Evolutionary conservation across 31 red algal genomes (phyloP).

Genomic region (Porphyra umbilicalis): DNA sequence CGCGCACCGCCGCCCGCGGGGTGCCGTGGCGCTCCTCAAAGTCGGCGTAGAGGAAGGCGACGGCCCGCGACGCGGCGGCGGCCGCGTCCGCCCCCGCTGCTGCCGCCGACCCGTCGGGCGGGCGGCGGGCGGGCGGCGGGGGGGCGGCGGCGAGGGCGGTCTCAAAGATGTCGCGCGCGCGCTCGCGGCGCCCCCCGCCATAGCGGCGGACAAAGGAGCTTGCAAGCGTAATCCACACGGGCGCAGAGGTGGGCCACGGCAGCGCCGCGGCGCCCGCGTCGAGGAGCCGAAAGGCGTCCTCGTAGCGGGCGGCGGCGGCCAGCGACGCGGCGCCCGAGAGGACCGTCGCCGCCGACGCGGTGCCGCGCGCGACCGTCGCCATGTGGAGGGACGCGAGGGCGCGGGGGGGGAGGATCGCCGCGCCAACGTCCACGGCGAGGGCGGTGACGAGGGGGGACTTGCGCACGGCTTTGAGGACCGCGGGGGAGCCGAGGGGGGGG

Average conservation of each 20-base stretch:
- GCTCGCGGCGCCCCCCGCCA: slow-evolving; percentile 43
- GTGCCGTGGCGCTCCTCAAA: slow-evolving; percentile 62
- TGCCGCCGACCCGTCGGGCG: neutral
- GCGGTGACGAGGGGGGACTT: neutral
- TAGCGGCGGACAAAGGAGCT: slow-evolving; percentile 47
- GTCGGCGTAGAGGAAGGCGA: slow-evolving; percentile 73
- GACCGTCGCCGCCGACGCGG: slow-evolving; percentile 44
- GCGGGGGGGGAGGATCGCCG: slow-evolving; percentile 25
- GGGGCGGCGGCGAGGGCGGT: slow-evolving; percentile 59
- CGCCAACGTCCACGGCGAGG: slow-evolving; percentile 30
- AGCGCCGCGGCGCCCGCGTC: slow-evolving; percentile 40
- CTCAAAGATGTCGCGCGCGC: slow-evolving; percentile 75
- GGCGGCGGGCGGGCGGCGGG: neutral
- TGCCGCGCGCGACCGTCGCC: slow-evolving; percentile 46
- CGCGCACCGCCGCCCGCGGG: slow-evolving; percentile 22
- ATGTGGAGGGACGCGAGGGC: slow-evolving; percentile 44
- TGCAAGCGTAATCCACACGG: slow-evolving; percentile 54
- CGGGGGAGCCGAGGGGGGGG: slow-evolving; percentile 27
- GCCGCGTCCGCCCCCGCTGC: neutral
- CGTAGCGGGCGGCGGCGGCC: slow-evolving; percentile 40
- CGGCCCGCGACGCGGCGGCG: neutral
- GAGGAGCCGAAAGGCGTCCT: slow-evolving; percentile 56
- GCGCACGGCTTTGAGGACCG: neutral
- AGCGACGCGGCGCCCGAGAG: slow-evolving; percentile 50
- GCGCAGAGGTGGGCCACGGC: slow-evolving; percentile 41